Conservation (phyloP, 2,329 filamentous ascomycete species). For the Talaromyces sp. region DNA sequence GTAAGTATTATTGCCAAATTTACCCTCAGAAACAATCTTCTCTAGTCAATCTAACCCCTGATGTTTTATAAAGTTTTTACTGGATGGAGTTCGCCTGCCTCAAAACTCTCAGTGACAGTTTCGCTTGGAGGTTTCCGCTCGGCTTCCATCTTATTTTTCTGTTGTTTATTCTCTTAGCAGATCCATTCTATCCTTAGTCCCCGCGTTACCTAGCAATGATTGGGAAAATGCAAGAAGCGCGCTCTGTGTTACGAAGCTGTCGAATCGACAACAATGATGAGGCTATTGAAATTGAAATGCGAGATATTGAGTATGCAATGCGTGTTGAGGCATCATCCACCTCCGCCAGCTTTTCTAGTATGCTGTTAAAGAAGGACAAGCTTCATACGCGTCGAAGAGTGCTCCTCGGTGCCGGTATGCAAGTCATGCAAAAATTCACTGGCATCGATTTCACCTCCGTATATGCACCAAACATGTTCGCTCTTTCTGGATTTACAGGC, state of each 20-base stretch:
- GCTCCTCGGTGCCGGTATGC: slow-evolving; percentile 43
- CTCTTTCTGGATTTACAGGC: slow-evolving; percentile 37
- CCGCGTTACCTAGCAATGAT: slow-evolving; percentile 33
- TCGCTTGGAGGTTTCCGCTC: slow-evolving; percentile 57
- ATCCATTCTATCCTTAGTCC: slow-evolving; percentile 29
- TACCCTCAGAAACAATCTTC: neutral
- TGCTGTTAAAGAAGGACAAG: slow-evolving; percentile 32
- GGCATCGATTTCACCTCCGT: slow-evolving; percentile 44
- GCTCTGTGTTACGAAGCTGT: slow-evolving; percentile 25
- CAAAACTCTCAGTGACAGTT: slow-evolving; percentile 23
- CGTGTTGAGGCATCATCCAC: slow-evolving; percentile 28
- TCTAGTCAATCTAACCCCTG: neutral
- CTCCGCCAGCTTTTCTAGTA: slow-evolving; percentile 32
- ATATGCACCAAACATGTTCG: slow-evolving; percentile 41
- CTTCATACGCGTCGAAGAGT: slow-evolving; percentile 41
- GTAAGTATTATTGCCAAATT: slow-evolving; percentile 2
- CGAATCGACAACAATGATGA: slow-evolving; percentile 25
- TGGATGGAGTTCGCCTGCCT: slow-evolving; percentile 24
- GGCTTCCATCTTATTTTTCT: slow-evolving; percentile 55
- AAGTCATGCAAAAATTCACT: slow-evolving; percentile 44
- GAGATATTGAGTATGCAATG: slow-evolving; percentile 37
- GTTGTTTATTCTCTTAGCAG: slow-evolving; percentile 30
- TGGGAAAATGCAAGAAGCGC: slow-evolving; percentile 29
- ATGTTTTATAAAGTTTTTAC: slow-evolving; percentile 15
- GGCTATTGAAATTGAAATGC: slow-evolving; percentile 36